phyloP scores from a whole-genome alignment of 2,329 filamentous ascomycete species.

The Leptographium flavum region DNA sequence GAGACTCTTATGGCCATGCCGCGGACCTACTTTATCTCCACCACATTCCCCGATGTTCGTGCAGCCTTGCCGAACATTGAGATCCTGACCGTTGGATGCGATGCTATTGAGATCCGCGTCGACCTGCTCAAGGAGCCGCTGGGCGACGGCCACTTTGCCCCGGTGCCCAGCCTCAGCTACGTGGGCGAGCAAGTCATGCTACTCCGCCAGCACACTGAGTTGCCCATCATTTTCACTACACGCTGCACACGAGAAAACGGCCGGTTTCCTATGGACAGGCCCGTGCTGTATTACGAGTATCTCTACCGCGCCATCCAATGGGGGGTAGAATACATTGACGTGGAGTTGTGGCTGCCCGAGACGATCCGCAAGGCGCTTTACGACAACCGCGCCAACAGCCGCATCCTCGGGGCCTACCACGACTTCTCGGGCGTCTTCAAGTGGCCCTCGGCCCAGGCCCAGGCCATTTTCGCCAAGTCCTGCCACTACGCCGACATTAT shows the following conservation, averaged over 20 bases:
- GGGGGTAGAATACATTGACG: constrained; percentile 82
- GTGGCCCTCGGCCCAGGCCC: constrained; percentile 63
- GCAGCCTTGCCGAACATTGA: constrained; percentile 73
- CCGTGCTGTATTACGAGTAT: constrained; percentile 60
- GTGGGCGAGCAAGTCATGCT: constrained; percentile 79
- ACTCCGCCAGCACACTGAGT: constrained; percentile 65
- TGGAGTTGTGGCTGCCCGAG: constrained; percentile 77
- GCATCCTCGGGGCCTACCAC: constrained; percentile 85
- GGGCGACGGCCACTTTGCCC: constrained; percentile 43
- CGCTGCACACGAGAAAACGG: constrained; percentile 72
- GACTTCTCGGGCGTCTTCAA: constrained; percentile 76
- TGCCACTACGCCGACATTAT: constrained; percentile 69
- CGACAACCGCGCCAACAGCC: constrained; percentile 59
- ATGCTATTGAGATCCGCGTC: constrained; percentile 73
- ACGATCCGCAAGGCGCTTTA: constrained; percentile 54
- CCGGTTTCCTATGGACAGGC: constrained; percentile 71
- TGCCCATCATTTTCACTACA: constrained; percentile 84
- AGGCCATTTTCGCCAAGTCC: constrained; percentile 57
- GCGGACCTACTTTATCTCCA: constrained; percentile 74
- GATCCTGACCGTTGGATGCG: constrained; percentile 73
- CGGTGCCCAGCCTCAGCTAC: constrained; percentile 66
- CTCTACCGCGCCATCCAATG: constrained; percentile 75
- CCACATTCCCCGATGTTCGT: constrained; percentile 75
- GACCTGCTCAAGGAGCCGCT: constrained; percentile 65
- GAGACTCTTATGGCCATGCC: constrained; percentile 63